Evolutionary conservation across 495 filamentous ascomycete species (phyloP).

Genomic region (Filosporella fistucella): DNA sequence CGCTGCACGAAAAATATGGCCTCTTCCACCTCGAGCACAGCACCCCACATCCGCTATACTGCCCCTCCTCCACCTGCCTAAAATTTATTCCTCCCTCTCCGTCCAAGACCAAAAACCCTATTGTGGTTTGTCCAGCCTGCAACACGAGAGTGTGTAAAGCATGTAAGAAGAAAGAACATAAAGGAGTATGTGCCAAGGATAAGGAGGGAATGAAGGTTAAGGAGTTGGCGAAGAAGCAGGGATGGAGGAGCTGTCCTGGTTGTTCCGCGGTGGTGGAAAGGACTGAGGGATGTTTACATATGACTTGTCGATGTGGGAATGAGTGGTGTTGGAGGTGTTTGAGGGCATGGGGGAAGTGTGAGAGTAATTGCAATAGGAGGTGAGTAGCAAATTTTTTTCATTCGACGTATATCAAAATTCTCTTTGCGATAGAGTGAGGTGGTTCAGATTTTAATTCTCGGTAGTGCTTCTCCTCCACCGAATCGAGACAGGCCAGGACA

Average conservation of each 20-base stretch:
- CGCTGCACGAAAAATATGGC: too few species aligned
- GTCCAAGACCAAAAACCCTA: not conserved
- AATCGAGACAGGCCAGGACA: too few species aligned
- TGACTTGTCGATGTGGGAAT: conserved; percentile 21
- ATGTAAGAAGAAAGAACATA: not conserved
- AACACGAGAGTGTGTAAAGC: not conserved
- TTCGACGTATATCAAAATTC: too few species aligned
- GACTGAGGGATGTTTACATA: conserved; percentile 23
- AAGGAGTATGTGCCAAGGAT: not conserved
- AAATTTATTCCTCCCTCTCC: not conserved
- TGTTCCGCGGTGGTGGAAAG: not conserved
- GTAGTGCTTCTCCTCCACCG: too few species aligned
- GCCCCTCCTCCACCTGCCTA: not conserved
- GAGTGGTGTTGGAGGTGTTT: not conserved
- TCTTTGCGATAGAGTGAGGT: too few species aligned
- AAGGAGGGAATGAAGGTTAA: not conserved
- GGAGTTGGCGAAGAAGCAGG: not conserved
- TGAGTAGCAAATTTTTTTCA: too few species aligned
- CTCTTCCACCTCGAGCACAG: not conserved
- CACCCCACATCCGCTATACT: not conserved
- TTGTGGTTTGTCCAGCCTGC: not conserved
- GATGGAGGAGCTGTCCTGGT: not conserved
- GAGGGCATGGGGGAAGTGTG: not conserved
- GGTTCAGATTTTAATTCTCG: too few species aligned
- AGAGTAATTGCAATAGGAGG: conserved; percentile 6